Conservation (phyloP, 768 basidiomycete genomes). For the Trametopsis cervina region DNA sequence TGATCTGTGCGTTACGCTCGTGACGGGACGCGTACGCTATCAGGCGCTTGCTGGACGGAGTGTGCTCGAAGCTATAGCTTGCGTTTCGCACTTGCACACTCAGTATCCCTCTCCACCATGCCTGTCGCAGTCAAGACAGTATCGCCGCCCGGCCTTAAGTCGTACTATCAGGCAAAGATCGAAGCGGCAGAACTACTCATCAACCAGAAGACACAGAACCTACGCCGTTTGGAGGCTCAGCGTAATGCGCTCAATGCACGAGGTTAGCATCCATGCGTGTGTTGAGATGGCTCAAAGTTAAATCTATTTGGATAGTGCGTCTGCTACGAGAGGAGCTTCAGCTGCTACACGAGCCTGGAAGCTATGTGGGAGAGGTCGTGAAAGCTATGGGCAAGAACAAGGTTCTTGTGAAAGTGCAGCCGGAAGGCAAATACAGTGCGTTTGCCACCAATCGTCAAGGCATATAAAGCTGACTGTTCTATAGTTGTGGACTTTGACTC, state of each 20-base stretch:
- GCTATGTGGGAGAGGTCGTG: conserved; percentile 95
- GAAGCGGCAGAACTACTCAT: conserved; percentile 89
- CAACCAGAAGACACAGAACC: conserved; percentile 94
- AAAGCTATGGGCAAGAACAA: conserved; percentile 99
- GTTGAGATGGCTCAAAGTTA: background rate
- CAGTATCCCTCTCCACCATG: conserved; percentile 23
- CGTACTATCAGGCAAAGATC: conserved; percentile 95
- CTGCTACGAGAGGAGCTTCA: conserved; percentile 89
- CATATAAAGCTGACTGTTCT: background rate
- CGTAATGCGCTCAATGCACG: conserved; percentile 94
- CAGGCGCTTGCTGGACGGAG: conserved; percentile 2
- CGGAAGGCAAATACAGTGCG: conserved; percentile 98
- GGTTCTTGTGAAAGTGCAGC: conserved; percentile 96
- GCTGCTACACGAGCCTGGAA: conserved; percentile 89
- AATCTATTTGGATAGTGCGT: conserved; percentile 48
- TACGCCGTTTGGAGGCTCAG: conserved; percentile 92
- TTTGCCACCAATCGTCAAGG: background rate
- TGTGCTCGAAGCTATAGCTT: background rate
- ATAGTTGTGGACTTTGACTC: conserved; percentile 90
- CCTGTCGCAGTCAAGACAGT: conserved; percentile 28
- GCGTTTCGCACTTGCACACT: background rate
- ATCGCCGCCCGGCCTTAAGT: conserved; percentile 61
- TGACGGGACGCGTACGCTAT: background rate
- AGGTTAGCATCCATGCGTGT: conserved; percentile 40
- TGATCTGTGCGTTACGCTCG: background rate